Percentiles rank a stretch among this genome's conserved stretches.
Evolutionary conservation across 1,284 basidiomycete genomes (phyloP).

Genomic region (Thecaphora thlaspeos): DNA sequence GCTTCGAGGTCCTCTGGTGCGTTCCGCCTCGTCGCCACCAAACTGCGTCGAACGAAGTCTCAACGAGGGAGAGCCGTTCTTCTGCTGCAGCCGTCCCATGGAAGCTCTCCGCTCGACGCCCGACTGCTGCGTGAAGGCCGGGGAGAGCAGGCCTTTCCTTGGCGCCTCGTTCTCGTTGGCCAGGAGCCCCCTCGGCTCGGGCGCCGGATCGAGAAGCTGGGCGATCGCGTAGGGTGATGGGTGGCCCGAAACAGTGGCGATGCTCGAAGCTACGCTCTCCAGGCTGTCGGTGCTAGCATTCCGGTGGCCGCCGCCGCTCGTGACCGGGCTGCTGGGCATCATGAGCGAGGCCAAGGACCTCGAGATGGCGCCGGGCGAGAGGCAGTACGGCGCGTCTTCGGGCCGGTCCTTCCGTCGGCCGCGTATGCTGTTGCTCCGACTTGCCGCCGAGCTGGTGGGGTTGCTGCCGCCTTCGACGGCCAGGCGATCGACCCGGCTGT

Average conservation of each 20-base stretch:
- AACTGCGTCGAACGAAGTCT: background rate
- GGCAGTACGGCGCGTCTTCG: background rate
- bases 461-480: slow-evolving; percentile 35
- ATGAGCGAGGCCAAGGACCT: background rate
- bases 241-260: slow-evolving; percentile 35
- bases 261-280: slow-evolving; percentile 41
- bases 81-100: slow-evolving; percentile 5
- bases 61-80: background rate
- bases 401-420: slow-evolving; percentile 5
- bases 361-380: background rate
- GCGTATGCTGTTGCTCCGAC: slow-evolving; percentile 33
- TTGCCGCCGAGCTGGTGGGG: slow-evolving; percentile 20
- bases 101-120: slow-evolving; percentile 16
- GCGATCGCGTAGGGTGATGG: slow-evolving; percentile 17
- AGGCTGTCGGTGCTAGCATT: slow-evolving; percentile 44
- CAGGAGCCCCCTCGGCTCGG: slow-evolving; percentile 24
- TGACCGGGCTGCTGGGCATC: background rate
- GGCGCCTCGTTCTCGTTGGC: slow-evolving; percentile 2
- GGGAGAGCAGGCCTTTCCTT: slow-evolving; percentile 7
- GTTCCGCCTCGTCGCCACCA: background rate
- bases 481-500: slow-evolving; percentile 41
- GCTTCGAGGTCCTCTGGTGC: too few relatives aligned
- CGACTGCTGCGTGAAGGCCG: slow-evolving; percentile 4
- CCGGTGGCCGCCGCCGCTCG: slow-evolving; percentile 1
- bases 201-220: slow-evolving; percentile 33